Evolutionary conservation across 306 rosid genomes (phyloP).

Genomic region (Elaeagnus macrophylla): DNA sequence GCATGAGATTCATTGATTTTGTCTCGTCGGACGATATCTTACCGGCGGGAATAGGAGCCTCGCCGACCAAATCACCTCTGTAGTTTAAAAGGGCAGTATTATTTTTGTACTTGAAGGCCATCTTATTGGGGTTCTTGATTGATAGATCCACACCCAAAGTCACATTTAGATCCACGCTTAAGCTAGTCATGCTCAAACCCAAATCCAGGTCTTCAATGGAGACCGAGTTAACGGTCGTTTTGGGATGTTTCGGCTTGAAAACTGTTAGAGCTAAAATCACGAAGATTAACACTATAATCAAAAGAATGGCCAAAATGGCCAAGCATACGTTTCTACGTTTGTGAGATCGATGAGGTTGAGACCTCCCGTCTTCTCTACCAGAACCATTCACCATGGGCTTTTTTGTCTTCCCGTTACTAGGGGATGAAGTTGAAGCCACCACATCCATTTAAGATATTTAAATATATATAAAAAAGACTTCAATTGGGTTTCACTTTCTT

Average conservation of each 20-base stretch:
- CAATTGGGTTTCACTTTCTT: too few relatives aligned
- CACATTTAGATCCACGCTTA: constrained; percentile 30
- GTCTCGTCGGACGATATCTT: constrained; percentile 25
- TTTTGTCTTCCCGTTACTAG: too few relatives aligned
- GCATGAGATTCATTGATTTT: constrained; percentile 27
- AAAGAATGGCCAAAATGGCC: not conserved
- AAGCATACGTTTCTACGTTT: constrained; percentile 24
- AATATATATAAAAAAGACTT: too few relatives aligned
- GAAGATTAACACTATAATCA: constrained; percentile 1
- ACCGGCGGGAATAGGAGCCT: constrained; percentile 33
- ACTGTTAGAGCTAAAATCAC: constrained; percentile 38
- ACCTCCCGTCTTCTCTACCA: too few relatives aligned
- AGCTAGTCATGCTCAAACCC: constrained; percentile 6
- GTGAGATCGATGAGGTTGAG: constrained; percentile 1
- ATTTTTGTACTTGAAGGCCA: constrained; percentile 33
- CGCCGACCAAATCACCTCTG: constrained; percentile 50
- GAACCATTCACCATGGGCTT: too few relatives aligned
- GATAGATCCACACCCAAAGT: constrained; percentile 33
- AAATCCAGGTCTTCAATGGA: constrained; percentile 23
- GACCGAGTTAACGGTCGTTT: constrained; percentile 18
- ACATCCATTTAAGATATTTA: too few relatives aligned
- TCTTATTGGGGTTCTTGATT: constrained; percentile 40
- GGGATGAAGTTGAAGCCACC: too few relatives aligned
- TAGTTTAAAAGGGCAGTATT: constrained; percentile 38
- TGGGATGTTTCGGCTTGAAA: constrained; percentile 38